These are phyloP conservation scores for Omphalea diandra DNA, from an alignment of 441 rosid genomes.

Conservation along the genomic window DNA sequence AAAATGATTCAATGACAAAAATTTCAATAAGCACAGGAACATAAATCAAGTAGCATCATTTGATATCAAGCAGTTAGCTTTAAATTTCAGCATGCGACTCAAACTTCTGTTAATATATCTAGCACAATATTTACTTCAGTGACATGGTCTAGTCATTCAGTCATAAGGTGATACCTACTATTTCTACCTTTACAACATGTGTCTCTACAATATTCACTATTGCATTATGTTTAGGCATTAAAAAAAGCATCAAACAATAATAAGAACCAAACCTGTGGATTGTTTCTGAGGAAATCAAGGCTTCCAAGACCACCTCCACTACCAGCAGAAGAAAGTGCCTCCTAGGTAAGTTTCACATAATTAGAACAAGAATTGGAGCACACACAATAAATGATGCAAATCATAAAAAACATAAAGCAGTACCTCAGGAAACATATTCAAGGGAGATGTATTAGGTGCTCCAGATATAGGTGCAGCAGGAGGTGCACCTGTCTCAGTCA, in stretches of 20 bases:
- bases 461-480: constrained; percentile 55
- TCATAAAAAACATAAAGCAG: constrained; percentile 19
- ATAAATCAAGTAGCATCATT: constrained; percentile 10
- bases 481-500: constrained; percentile 52
- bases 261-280: constrained; percentile 63
- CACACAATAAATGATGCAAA: constrained; percentile 7
- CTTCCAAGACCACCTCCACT: constrained; percentile 46
- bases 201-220: background rate
- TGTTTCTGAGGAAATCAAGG: constrained; percentile 89
- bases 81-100: constrained; percentile 7
- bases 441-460: constrained; percentile 89
- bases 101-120: background rate
- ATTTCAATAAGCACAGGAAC: constrained; percentile 8
- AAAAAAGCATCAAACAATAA: constrained; percentile 5
- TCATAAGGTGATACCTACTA: background rate
- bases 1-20: constrained; percentile 1
- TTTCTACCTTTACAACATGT: background rate
- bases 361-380: constrained; percentile 14
- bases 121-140: background rate
- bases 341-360: constrained; percentile 43
- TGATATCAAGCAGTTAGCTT: background rate
- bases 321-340: constrained; percentile 57
- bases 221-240: background rate
- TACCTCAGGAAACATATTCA: constrained; percentile 98
- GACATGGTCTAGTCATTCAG: background rate